A percentile compares a stretch with the other conserved stretches of the same genome.
These are phyloP conservation scores for Carex sylvatica DNA, from an alignment of 202 grass and related monocot genomes.

Conservation along the genomic window DNA sequence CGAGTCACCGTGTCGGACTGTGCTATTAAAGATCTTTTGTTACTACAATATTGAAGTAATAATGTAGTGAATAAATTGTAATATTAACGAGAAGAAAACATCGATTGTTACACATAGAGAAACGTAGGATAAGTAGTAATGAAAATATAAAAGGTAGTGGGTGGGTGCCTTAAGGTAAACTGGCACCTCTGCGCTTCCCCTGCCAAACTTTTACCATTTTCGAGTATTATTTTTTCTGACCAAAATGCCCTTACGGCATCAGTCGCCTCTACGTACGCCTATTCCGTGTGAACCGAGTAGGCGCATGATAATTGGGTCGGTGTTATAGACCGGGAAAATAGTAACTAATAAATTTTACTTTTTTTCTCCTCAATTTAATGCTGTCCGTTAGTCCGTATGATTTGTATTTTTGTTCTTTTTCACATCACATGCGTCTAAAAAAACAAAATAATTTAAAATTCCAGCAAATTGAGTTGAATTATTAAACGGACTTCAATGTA, in stretches of 20 bases:
- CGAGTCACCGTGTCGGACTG: neutral
- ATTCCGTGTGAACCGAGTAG: neutral
- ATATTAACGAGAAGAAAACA: neutral
- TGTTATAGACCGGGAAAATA: neutral
- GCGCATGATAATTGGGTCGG: neutral
- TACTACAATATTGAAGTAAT: too few species aligned
- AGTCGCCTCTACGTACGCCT: neutral
- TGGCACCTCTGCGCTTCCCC: conserved; percentile 15
- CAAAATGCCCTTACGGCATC: conserved; percentile 37
- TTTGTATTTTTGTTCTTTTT: conserved; percentile 19
- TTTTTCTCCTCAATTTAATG: neutral
- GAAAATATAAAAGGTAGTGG: neutral
- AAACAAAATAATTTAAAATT: too few species aligned
- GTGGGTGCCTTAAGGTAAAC: neutral
- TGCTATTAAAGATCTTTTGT: neutral
- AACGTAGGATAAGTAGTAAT: neutral
- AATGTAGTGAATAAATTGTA: neutral
- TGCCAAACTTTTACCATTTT: conserved; percentile 40
- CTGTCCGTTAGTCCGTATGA: neutral
- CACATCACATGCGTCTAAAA: neutral
- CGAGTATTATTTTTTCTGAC: conserved; percentile 28
- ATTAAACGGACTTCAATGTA: neutral
- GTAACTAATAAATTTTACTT: neutral
- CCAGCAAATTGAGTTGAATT: too few species aligned
- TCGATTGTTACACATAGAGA: neutral